Evolutionary conservation across 2,329 filamentous ascomycete species (phyloP).

Genomic region (Rutstroemia sp.): DNA sequence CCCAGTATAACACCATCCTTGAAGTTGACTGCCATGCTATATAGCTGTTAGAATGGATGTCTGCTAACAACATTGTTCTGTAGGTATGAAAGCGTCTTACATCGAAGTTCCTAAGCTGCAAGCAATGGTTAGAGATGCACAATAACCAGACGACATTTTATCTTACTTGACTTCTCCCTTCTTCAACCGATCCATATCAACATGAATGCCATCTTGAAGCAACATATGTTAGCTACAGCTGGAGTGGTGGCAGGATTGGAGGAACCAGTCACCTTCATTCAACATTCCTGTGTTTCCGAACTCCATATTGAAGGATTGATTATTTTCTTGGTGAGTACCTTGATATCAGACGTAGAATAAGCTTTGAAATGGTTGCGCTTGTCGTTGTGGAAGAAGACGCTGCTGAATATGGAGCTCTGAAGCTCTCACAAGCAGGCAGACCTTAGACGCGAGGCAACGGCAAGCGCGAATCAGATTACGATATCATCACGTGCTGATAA

Average conservation of each 20-base stretch:
- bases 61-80: slow-evolving; percentile 12
- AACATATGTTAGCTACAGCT: slow-evolving; percentile 25
- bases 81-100: slow-evolving; percentile 44
- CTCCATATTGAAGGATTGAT: slow-evolving; percentile 42
- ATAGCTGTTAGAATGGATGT: slow-evolving; percentile 24
- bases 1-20: slow-evolving; percentile 94
- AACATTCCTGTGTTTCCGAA: slow-evolving; percentile 55
- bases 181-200: slow-evolving; percentile 98
- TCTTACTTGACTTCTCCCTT: slow-evolving; percentile 97
- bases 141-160: neutral
- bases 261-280: slow-evolving; percentile 48
- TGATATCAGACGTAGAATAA: slow-evolving; percentile 22
- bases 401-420: slow-evolving; percentile 5
- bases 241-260: slow-evolving; percentile 12
- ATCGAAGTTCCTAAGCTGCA: slow-evolving; percentile 91
- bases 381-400: neutral
- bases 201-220: slow-evolving; percentile 85
- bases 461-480: slow-evolving; percentile 7
- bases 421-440: slow-evolving; percentile 19
- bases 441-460: slow-evolving; percentile 17
- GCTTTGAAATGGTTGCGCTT: slow-evolving; percentile 3
- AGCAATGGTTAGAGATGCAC: neutral
- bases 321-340: slow-evolving; percentile 3
- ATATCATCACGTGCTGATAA: slow-evolving; percentile 4
- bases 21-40: slow-evolving; percentile 97